Conservation (phyloP, 2,329 filamentous ascomycete species). For the Penicillium occitanis region DNA sequence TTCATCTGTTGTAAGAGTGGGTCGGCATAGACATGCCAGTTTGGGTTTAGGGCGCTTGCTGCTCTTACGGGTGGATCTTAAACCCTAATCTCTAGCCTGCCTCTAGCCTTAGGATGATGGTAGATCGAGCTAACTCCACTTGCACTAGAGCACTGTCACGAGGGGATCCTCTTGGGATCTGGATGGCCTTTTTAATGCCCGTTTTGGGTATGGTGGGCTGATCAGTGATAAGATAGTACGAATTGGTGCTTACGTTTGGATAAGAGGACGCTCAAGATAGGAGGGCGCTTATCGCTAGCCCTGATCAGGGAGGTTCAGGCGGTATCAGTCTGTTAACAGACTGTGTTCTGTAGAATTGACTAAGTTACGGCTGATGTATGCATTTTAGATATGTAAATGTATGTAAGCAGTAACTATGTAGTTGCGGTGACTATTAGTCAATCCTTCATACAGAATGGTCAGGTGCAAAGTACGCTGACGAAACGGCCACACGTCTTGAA, state of each 20-base stretch:
- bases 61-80: conserved; percentile 11
- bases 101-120: neutral
- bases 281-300: conserved; percentile 7
- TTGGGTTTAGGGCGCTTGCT: neutral
- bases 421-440: neutral
- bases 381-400: neutral
- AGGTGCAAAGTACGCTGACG: neutral
- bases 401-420: neutral
- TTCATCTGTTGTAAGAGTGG: neutral
- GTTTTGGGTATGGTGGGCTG: conserved; percentile 3
- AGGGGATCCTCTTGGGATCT: neutral
- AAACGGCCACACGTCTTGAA: too few relatives aligned
- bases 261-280: neutral
- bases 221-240: neutral
- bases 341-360: neutral
- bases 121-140: neutral
- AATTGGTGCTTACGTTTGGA: neutral
- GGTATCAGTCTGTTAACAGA: neutral
- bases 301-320: conserved; percentile 21
- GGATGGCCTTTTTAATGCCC: neutral
- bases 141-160: neutral
- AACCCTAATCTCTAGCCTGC: neutral
- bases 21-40: conserved; percentile 12
- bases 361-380: neutral
- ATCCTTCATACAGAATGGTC: neutral